Evolutionary conservation across 441 rosid genomes (phyloP), one percentile per base, ranked within the genome.

Genomic region (Eutrema salsugineum): DNA sequence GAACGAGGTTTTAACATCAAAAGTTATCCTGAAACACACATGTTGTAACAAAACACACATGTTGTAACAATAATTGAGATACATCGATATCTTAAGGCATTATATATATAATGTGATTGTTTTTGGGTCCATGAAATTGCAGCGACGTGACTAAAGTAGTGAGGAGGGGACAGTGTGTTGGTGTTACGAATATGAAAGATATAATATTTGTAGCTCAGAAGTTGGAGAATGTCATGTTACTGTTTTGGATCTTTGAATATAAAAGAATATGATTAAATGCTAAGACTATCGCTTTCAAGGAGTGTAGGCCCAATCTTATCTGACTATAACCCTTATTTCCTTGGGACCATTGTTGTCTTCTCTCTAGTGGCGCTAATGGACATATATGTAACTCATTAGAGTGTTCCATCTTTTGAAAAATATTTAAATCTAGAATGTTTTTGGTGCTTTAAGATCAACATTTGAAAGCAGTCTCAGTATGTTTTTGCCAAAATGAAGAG

Each of bases 301-400:
- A 75, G 22, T 22, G 61, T 69, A 75, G 78, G 74, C 64, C 75
- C 70, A 47, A 62, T 75, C 79, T 75, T 75, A 69, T 69, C 66
- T 46, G 6, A n/a, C 53, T 36, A 68, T 36, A 68, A 68, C 19
- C 70, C 70, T 68, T 47, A 28, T 43, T 53, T 68, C 35, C 5
- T 54, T 46, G 43, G 79, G 75, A 63, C 79, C 79, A 69, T 69
- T 69, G 42, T 19, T 60, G 3, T 51, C 16, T 62, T 75, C 12
- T 62, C 16, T 56, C 30, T 20, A 22, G 70, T 75, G 70, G 54
- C 70, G 54, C 38, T 62, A 66, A 44, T 68, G 46, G 47, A 46
- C 32, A 50, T 33, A 56, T 35, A 56, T 64, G 11, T 63, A 15
- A 54, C 65, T 63, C 70, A 36, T 39, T 24, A 43, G 9, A 27